A percentile compares a stretch with the other conserved stretches of the same genome.
Evolutionary conservation across 768 basidiomycete species (phyloP).

Genomic region (Baorangia bicolor): DNA sequence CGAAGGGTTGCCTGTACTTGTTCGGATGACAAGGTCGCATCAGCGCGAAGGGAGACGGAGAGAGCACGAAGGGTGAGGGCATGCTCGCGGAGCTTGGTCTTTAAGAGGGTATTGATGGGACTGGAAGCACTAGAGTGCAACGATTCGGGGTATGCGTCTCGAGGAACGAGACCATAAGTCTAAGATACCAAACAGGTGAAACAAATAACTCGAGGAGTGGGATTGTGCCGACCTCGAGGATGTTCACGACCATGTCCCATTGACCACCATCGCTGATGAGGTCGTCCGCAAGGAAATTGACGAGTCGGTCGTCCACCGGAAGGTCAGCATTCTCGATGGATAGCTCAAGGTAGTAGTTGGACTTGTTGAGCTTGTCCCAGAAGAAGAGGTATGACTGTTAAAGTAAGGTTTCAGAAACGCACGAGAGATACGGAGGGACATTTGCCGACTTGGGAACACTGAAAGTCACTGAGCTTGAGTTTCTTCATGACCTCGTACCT

Average conservation of each 20-base stretch:
- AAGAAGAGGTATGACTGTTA: slow-evolving; percentile 85
- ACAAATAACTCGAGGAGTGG: slow-evolving; percentile 1
- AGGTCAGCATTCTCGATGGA: slow-evolving; percentile 78
- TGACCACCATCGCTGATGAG: slow-evolving; percentile 92
- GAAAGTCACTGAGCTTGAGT: slow-evolving; percentile 83
- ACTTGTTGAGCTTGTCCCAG: slow-evolving; percentile 94
- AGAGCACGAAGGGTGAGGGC: slow-evolving; percentile 76
- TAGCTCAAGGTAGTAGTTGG: slow-evolving; percentile 86
- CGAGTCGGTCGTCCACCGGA: slow-evolving; percentile 80
- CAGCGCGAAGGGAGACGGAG: slow-evolving; percentile 49
- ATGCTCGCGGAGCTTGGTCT: slow-evolving; percentile 90
- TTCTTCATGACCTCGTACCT: slow-evolving; percentile 84
- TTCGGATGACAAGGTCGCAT: slow-evolving; percentile 43
- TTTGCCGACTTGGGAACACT: slow-evolving; percentile 75
- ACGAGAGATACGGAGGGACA: not conserved
- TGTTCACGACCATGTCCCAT: slow-evolving; percentile 87
- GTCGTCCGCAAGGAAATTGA: slow-evolving; percentile 69
- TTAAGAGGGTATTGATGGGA: slow-evolving; percentile 76
- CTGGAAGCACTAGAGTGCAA: slow-evolving; percentile 73
- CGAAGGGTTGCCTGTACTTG: slow-evolving; percentile 57
- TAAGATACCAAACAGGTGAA: slow-evolving; percentile 34
- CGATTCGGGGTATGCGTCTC: slow-evolving; percentile 79
- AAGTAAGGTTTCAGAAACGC: slow-evolving; percentile 5
- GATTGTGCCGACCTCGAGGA: slow-evolving; percentile 50
- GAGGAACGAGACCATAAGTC: slow-evolving; percentile 88